Percentiles rank a stretch among this genome's conserved stretches.
These are phyloP conservation scores for Fusarium sp. DNA, from an alignment of 2,329 filamentous ascomycete genomes.

Conservation along the genomic window DNA sequence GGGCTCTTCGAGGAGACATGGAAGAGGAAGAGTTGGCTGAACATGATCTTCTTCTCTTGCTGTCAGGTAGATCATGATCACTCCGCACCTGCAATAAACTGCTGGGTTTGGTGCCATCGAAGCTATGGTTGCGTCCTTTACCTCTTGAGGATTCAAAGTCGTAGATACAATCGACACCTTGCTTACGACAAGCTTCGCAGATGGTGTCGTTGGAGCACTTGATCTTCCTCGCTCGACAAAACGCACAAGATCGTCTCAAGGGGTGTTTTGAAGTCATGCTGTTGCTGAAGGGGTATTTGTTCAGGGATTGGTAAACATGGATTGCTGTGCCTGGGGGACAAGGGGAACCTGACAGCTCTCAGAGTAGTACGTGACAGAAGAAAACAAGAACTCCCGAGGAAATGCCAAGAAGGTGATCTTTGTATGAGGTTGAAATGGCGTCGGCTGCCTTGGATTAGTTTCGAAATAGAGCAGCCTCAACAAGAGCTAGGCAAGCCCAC, in stretches of 20 bases:
- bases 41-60: slow-evolving; percentile 42
- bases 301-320: slow-evolving; percentile 13
- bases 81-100: slow-evolving; percentile 26
- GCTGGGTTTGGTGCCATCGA: slow-evolving; percentile 41
- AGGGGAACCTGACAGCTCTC: slow-evolving; percentile 2
- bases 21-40: slow-evolving; percentile 42
- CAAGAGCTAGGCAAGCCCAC: slow-evolving; percentile 23
- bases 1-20: slow-evolving; percentile 37
- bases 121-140: slow-evolving; percentile 45
- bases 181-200: slow-evolving; percentile 52
- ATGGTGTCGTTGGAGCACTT: slow-evolving; percentile 54
- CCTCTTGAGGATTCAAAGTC: slow-evolving; percentile 50
- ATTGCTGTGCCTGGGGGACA: background rate
- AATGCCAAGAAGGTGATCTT: slow-evolving; percentile 13
- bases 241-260: slow-evolving; percentile 50
- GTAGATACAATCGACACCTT: slow-evolving; percentile 53
- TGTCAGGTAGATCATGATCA: slow-evolving; percentile 23
- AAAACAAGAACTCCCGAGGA: slow-evolving; percentile 8
- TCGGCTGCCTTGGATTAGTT: slow-evolving; percentile 28
- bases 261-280: slow-evolving; percentile 49
- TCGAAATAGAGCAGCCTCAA: slow-evolving; percentile 31
- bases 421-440: slow-evolving; percentile 30
- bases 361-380: background rate
- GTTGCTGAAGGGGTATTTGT: slow-evolving; percentile 9
- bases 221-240: slow-evolving; percentile 54